These are phyloP conservation scores for Helianthus tuberosus DNA, from an alignment of 129 eudicot species.

Conservation along the genomic window DNA sequence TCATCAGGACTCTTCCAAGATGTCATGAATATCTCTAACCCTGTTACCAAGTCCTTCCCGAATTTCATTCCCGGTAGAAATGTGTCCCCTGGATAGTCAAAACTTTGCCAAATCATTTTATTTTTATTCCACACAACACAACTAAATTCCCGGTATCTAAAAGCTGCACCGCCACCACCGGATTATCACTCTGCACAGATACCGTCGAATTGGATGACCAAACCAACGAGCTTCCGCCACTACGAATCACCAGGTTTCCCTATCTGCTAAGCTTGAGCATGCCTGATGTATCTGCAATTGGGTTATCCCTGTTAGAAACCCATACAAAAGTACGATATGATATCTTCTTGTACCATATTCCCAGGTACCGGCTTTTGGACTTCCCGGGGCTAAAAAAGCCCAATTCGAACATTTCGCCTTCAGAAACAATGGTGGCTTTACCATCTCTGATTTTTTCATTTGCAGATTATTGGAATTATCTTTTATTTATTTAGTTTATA, in stretches of 20 bases:
- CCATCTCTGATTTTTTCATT: conserved; percentile 29
- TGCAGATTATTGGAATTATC: too few relatives aligned
- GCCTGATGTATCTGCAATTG: conserved; percentile 20
- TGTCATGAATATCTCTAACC: conserved; percentile 20
- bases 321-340: conserved; percentile 20
- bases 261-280: background rate
- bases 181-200: too few relatives aligned
- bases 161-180: conserved; percentile 30
- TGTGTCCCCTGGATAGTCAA: conserved; percentile 47
- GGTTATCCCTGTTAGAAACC: conserved; percentile 30
- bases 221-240: background rate
- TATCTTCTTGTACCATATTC: conserved; percentile 41
- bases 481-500: too few relatives aligned
- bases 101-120: conserved; percentile 46
- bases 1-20: conserved; percentile 61
- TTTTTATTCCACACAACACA: conserved; percentile 10
- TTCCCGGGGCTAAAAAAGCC: conserved; percentile 30
- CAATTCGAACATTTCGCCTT: conserved; percentile 19
- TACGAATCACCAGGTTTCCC: conserved; percentile 2
- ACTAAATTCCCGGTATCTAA: conserved; percentile 44
- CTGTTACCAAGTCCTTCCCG: conserved; percentile 34
- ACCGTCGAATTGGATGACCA: conserved; percentile 26
- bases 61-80: conserved; percentile 43
- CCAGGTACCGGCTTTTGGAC: conserved; percentile 22
- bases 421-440: conserved; percentile 22